Evolutionary conservation across 2,329 filamentous ascomycete genomes (phyloP), one percentile per base, ranked within the genome.

Genomic region (Aspergillus fumigatus): DNA sequence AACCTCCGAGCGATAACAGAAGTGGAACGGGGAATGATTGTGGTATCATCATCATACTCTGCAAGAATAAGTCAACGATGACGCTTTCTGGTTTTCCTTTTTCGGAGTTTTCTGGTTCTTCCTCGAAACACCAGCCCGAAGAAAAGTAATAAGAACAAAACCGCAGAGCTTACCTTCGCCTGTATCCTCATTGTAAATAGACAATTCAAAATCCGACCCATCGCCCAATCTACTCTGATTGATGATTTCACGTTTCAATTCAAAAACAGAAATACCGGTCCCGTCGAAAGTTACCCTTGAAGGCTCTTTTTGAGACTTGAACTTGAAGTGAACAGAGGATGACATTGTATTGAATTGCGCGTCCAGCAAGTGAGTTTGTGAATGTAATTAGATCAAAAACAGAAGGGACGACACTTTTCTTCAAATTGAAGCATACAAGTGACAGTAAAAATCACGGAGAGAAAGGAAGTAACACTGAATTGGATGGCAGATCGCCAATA

Each of bases 281-380:
- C 94, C 94, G 77, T 99, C 93, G 75, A 99, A 97, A 71, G 92
- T 90, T 69, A 99, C 92, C 71, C 92, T 87, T 56, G 91, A 91
- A 59, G 92, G 90, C 73, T 97, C 94, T 80, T 92, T 97, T 73
- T 95, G 92, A 67, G 93, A 97, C 80, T 97, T 97, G 87, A 99
- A 99, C 80, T 96, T 96, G 89, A 97, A 99, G 79, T 97, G 97
- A 72, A 99, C 94, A 65, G 92, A 97, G 56, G 94, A 96, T 73
- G 91, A 86, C 92, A 97, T 97, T 70, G 70, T 85, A 73, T 73
- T 73, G 68, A 79, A 73, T 65, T 73, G 65, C 62, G 65, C 54
- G 65, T 59, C 59, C 64, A 67, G 67, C 59, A 61, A 64, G 62
- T 60, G 57, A 59, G 62, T 59, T 63, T 58, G 61, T 61, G 61